Base-by-base conservation (phyloP, 208 protist species). In the Crithidia brevicula region DNA sequence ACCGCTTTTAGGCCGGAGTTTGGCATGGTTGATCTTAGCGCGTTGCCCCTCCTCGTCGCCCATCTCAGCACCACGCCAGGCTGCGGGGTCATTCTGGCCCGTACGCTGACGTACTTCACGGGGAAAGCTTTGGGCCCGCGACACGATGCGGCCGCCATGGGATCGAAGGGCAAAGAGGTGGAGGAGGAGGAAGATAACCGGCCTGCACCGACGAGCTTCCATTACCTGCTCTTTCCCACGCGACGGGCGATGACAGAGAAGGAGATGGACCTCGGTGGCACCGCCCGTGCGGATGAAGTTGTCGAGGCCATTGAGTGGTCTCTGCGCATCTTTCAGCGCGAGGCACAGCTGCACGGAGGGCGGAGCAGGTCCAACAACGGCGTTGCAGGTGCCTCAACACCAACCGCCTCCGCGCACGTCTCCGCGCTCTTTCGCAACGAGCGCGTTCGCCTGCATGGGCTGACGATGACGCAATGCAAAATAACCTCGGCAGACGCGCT, bases 11-110 rank as follows among this genome's bases (percentile, higher is more conserved):
- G 73, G 4, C 82, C 81, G 4, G 73, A 76, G 38, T 59, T 91
- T n/a, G 89, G 89, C 33, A 58, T 85, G 1, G 68, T 91, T 22
- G 84, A 94, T 34, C 75, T 94, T 1, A 87, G 83, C 42, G 81
- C 82, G n/a, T 57, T 92, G 34, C 83, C 89, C 0, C 65, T 58
- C 18, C 52, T 94, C 18, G 72, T 91, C 18, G 73, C 79, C 6
- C 79, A 91, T 58, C 31, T 90, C 4, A 79, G 80, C 54, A 61
- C 79, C 15, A 58, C 77, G 23, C 62, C 64, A 9, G 61, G 56
- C 1, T 59, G 72, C 40, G 56, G 57, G 7, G 23, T 67, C n/a
- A 20, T 93, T 0, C 69, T 90, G 51, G 64, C 54, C 1, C 51
- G 59, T 13, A 93, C 87, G n/a, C 36, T 81, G 10, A 66, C 54